A percentile compares a stretch with the other conserved stretches of the same genome.
Evolutionary conservation across 495 filamentous ascomycete species (phyloP).

Genomic region (Collariella sp.): DNA sequence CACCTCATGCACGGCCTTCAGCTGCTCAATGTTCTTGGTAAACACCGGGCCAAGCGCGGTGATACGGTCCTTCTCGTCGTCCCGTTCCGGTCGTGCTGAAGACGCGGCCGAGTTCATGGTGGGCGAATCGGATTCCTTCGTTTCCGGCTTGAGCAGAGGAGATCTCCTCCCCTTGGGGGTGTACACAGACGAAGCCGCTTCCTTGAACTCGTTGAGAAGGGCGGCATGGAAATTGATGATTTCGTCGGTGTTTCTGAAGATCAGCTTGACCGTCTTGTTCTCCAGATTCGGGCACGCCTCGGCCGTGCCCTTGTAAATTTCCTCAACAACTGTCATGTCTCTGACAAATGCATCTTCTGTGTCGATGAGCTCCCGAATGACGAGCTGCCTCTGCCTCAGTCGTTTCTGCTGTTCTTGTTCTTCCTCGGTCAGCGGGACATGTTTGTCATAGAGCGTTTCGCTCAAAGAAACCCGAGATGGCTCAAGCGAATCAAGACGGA

Average conservation of each 20-base stretch:
- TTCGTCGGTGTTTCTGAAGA: slow-evolving; percentile 86
- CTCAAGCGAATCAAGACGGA: slow-evolving; percentile 30
- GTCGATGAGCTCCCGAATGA: slow-evolving; percentile 85
- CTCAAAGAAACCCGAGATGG: slow-evolving; percentile 12
- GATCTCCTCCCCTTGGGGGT: slow-evolving; percentile 40
- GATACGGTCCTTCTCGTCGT: slow-evolving; percentile 54
- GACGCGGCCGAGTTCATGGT: slow-evolving; percentile 25
- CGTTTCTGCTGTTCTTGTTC: slow-evolving; percentile 37
- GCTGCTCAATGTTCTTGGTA: slow-evolving; percentile 55
- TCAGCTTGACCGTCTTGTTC: slow-evolving; percentile 68
- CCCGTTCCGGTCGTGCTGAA: slow-evolving; percentile 28
- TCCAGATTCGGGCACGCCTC: slow-evolving; percentile 73
- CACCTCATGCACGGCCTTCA: slow-evolving; percentile 78
- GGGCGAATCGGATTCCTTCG: slow-evolving; percentile 25
- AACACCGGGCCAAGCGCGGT: slow-evolving; percentile 79
- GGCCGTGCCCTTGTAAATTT: slow-evolving; percentile 94
- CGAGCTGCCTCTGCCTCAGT: slow-evolving; percentile 56
- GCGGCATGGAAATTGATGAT: slow-evolving; percentile 71
- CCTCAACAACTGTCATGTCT: slow-evolving; percentile 92
- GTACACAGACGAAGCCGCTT: slow-evolving; percentile 67
- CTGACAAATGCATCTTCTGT: slow-evolving; percentile 80
- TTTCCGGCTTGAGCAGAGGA: slow-evolving; percentile 25
- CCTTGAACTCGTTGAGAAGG: slow-evolving; percentile 71
- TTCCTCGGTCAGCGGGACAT: slow-evolving; percentile 19
- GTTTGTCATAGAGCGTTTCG: slow-evolving; percentile 11